phyloP scores from a whole-genome alignment of 345 rosid genomes.

The Gossypium longicalyx region DNA sequence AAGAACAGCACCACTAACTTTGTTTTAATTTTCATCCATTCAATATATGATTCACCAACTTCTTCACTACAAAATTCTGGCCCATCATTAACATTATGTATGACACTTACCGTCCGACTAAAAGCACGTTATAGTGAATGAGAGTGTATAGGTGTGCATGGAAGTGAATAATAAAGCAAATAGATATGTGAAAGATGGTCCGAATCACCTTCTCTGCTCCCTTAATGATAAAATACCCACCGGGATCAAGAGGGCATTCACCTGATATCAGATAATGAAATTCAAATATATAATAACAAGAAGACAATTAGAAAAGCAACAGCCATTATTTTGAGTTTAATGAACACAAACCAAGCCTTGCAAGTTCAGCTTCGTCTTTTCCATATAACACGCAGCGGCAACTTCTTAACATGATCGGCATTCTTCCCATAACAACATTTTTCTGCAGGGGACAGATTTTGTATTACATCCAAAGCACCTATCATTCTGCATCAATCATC shows the following conservation, averaged over 20 bases:
- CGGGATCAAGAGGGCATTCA: slow-evolving; percentile 97
- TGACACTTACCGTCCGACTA: not conserved
- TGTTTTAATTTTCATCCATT: not conserved
- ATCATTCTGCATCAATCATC: not conserved
- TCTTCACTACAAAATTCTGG: not conserved
- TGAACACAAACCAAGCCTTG: slow-evolving; percentile 63
- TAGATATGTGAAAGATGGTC: not conserved
- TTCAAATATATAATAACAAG: slow-evolving; percentile 7
- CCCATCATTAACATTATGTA: not conserved
- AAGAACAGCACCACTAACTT: not conserved
- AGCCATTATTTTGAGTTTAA: slow-evolving; percentile 8
- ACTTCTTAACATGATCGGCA: slow-evolving; percentile 93
- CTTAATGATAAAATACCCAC: slow-evolving; percentile 86
- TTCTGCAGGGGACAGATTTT: slow-evolving; percentile 40
- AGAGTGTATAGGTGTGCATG: not conserved
- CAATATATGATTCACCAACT: not conserved
- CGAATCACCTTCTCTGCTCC: slow-evolving; percentile 79
- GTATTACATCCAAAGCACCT: slow-evolving; percentile 3
- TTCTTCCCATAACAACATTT: slow-evolving; percentile 62
- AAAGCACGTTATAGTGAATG: not conserved
- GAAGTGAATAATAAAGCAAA: not conserved
- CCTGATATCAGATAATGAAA: slow-evolving; percentile 40
- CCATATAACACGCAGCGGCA: slow-evolving; percentile 64
- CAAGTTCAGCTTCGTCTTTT: slow-evolving; percentile 92
- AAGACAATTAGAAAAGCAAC: not conserved